A percentile compares a stretch with the other conserved stretches of the same genome.
Evolutionary conservation across 129 eudicot genomes (phyloP).

Genomic region (Helianthus annuus): HanXRQr2.0-SUNRISE NC_035446.2:168958703-168959202

Average conservation of each 20-base stretch:
- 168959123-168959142: too few species aligned
- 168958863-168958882: conserved; percentile 63
- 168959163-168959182: too few species aligned
- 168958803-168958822: conserved; percentile 50
- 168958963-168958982: too few species aligned
- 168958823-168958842: conserved; percentile 54
- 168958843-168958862: conserved; percentile 39
- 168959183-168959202: too few species aligned
- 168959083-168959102: too few species aligned
- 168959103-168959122: too few species aligned
- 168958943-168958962: background rate
- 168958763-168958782: conserved; percentile 11
- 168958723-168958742: conserved; percentile 1
- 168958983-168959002: too few species aligned
- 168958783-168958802: background rate
- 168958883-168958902: conserved; percentile 55
- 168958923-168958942: conserved; percentile 50
- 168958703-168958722: conserved; percentile 32
- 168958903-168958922: conserved; percentile 67
- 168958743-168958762: conserved; percentile 32
- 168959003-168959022: too few species aligned
- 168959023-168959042: too few species aligned
- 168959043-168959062: too few species aligned
- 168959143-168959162: too few species aligned
- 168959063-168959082: too few species aligned